Percentiles rank a stretch among this genome's conserved stretches.
These are phyloP conservation scores for Saturnispora sekii DNA, from an alignment of 805 yeast species.

Conservation along the genomic window DNA sequence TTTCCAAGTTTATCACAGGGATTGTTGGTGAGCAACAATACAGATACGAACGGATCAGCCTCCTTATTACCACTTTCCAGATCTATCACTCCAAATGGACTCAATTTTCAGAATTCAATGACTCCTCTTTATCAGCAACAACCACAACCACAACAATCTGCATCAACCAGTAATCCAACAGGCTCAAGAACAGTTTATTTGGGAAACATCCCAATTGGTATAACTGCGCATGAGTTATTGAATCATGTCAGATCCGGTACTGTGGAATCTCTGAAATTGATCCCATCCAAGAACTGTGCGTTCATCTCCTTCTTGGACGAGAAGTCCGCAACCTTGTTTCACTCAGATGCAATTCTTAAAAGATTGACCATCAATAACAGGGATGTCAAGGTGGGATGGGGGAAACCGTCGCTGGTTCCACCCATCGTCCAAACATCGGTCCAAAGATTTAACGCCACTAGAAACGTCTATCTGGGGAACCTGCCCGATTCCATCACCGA, in stretches of 20 bases:
- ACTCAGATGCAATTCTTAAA: slow-evolving; percentile 84
- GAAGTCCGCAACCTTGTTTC: slow-evolving; percentile 81
- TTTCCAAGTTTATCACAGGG: not conserved
- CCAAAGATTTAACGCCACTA: slow-evolving; percentile 78
- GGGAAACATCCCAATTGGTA: slow-evolving; percentile 78
- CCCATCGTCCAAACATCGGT: slow-evolving; percentile 71
- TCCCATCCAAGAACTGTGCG: slow-evolving; percentile 85
- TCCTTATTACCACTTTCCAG: slow-evolving; percentile 3
- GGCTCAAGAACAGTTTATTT: slow-evolving; percentile 77
- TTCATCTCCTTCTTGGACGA: slow-evolving; percentile 84
- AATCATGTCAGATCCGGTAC: slow-evolving; percentile 90
- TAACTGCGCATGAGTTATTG: slow-evolving; percentile 70
- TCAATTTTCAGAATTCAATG: slow-evolving; percentile 5
- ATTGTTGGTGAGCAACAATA: not conserved
- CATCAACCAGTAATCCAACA: slow-evolving; percentile 3
- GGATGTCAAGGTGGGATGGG: slow-evolving; percentile 90
- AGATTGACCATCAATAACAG: slow-evolving; percentile 70
- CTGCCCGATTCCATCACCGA: slow-evolving; percentile 53
- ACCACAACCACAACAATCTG: not conserved
- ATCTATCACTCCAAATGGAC: slow-evolving; percentile 5
- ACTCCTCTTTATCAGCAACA: slow-evolving; percentile 6
- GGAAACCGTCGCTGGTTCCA: slow-evolving; percentile 64
- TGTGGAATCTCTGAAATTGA: slow-evolving; percentile 65
- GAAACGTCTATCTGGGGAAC: slow-evolving; percentile 86
- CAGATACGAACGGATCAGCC: not conserved